These are phyloP conservation scores for Monosporascus cannonballus DNA, from an alignment of 2,329 filamentous ascomycete genomes.

Conservation along the genomic window DNA sequence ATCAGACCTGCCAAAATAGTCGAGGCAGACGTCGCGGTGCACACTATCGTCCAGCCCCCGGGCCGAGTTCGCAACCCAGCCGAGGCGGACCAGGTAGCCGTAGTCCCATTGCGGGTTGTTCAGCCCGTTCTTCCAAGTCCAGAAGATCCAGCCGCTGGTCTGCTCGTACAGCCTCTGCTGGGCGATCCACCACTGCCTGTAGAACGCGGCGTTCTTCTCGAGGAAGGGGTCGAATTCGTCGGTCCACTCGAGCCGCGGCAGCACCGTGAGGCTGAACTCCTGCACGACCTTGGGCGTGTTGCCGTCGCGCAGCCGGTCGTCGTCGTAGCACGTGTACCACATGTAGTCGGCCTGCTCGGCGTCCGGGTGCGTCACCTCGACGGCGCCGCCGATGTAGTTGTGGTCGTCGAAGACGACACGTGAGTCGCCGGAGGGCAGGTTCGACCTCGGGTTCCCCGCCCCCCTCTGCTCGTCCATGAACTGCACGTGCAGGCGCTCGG, in stretches of 20 bases:
- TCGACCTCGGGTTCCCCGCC: constrained; percentile 36
- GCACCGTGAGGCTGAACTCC: constrained; percentile 39
- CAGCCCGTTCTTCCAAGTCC: constrained; percentile 45
- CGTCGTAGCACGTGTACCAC: constrained; percentile 30
- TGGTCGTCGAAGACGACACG: constrained; percentile 43
- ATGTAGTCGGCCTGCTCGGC: constrained; percentile 35
- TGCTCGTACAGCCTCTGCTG: constrained; percentile 34
- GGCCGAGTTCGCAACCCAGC: neutral
- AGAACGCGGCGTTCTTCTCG: constrained; percentile 30
- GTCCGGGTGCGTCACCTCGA: constrained; percentile 17
- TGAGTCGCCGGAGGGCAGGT: constrained; percentile 25
- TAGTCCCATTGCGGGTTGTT: constrained; percentile 33
- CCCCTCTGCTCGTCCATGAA: constrained; percentile 35
- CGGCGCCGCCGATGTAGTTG: constrained; percentile 40
- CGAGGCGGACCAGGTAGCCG: neutral
- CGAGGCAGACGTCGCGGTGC: neutral
- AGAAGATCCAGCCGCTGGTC: constrained; percentile 43
- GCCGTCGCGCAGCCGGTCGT: constrained; percentile 26
- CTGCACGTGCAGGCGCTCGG: constrained; percentile 36
- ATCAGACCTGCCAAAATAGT: neutral
- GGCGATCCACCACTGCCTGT: constrained; percentile 41
- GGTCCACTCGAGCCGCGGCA: constrained; percentile 30
- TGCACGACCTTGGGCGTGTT: constrained; percentile 36
- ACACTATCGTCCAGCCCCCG: neutral
- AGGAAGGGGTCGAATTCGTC: constrained; percentile 28